phyloP scores from a whole-genome alignment of 257 asterid genomes.

The Nicotiana noctiflora region DNA sequence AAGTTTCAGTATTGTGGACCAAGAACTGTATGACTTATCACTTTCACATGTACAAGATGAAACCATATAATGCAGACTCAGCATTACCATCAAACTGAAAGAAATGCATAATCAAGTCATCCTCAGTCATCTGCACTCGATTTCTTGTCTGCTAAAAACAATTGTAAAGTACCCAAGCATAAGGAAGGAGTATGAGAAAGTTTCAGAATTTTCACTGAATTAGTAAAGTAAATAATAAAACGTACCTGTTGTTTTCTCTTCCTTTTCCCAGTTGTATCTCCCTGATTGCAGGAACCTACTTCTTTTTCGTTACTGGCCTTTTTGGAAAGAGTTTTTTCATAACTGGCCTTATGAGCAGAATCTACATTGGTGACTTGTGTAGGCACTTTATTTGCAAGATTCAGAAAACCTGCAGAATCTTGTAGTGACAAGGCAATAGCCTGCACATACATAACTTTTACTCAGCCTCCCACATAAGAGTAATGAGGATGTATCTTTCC shows the following conservation, averaged over 20 bases:
- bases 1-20: background rate
- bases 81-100: constrained; percentile 87
- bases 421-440: constrained; percentile 85
- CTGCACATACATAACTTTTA: constrained; percentile 28
- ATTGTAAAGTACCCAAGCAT: constrained; percentile 2
- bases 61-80: constrained; percentile 9
- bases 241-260: constrained; percentile 67
- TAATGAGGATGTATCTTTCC: background rate
- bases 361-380: constrained; percentile 19
- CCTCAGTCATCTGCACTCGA: constrained; percentile 84
- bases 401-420: constrained; percentile 39
- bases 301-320: constrained; percentile 14
- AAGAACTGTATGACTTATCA: background rate
- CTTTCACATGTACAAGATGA: background rate
- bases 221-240: constrained; percentile 17
- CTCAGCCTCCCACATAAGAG: background rate
- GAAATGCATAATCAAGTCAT: constrained; percentile 76
- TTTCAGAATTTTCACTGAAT: background rate
- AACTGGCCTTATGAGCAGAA: constrained; percentile 6
- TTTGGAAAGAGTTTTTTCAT: constrained; percentile 8
- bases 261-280: constrained; percentile 37
- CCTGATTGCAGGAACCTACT: constrained; percentile 23
- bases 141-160: constrained; percentile 39
- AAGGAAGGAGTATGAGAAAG: constrained; percentile 11
- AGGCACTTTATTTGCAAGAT: constrained; percentile 22